Base-by-base conservation (phyloP, 1,284 basidiomycete species). In the Singerocomus rubriflavus region DNA sequence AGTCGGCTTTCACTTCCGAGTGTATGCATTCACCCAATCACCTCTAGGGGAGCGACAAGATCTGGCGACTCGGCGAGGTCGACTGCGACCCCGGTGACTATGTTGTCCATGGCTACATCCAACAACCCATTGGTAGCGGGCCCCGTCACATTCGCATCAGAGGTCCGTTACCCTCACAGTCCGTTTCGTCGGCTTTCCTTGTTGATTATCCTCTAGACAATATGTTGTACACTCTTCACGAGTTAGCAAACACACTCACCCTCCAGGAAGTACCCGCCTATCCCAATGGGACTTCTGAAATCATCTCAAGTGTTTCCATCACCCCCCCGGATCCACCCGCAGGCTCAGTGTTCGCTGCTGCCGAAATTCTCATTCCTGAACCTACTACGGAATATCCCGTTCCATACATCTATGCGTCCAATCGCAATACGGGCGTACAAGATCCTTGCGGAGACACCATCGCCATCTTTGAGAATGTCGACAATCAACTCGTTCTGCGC, bases 381-480 rank as follows among this genome's bases (percentile, higher is more conserved):
- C 73, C 77, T 2, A 78, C 75, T 14, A 38, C 55, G 2, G 53
- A 65, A 11, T 84, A 79, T 71, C 75, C 75, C 0, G 71, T 57
- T 0, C 74, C 77, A 0, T 83, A 80, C 60, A 76, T 88, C 52
- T 88, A 86, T 67, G 76, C 76, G 27, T 84, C 82, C n/a, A 88
- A 88, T 69, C 76, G 85, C 47, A 84, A 86, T 63, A 76, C 65
- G 0, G 79, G 76, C 8, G 72, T 68, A 40, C 75, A 72, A 60
- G 76, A 72, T 50, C 63, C 70, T 50, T 71, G 67, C 5, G 83
- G 84, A 9, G 85, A 87, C 64, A 73, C 79, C 0, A 83, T 87
- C 54, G 79, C 81, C 9, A 78, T 88, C 51, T 82, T 80, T 58
- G 70, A 79, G 57, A 73, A 74, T 50, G 63, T 76, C 17, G 47